Conservation (phyloP, 768 basidiomycete genomes). For the Dentipellis fragilis region DNA sequence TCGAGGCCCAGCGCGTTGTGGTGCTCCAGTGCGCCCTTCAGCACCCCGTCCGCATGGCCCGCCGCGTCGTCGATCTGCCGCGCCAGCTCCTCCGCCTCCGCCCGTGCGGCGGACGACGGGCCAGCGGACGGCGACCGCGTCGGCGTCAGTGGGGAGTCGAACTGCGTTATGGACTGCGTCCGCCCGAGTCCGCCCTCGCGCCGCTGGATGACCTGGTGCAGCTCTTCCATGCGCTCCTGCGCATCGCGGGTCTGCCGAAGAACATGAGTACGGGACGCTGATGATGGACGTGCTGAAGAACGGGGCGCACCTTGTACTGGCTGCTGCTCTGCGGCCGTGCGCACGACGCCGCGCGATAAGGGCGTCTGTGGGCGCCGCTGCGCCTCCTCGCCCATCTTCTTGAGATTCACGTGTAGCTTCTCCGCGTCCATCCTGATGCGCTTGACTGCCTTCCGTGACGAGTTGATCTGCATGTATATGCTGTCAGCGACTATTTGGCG, state of each 20-base stretch:
- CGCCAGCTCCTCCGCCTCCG: slow-evolving; percentile 24
- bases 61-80: slow-evolving; percentile 43
- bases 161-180: background rate
- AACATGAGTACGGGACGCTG: slow-evolving; percentile 19
- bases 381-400: slow-evolving; percentile 10
- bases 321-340: slow-evolving; percentile 33
- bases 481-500: background rate
- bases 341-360: slow-evolving; percentile 36
- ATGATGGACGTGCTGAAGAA: slow-evolving; percentile 23
- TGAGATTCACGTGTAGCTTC: slow-evolving; percentile 16
- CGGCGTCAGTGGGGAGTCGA: slow-evolving; percentile 11
- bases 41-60: slow-evolving; percentile 46
- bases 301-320: background rate
- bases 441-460: slow-evolving; percentile 61
- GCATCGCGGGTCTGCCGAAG: slow-evolving; percentile 56
- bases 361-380: slow-evolving; percentile 37
- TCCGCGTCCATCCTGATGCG: slow-evolving; percentile 66
- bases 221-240: slow-evolving; percentile 72
- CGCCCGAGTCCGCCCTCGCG: slow-evolving; percentile 40
- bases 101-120: slow-evolving; percentile 13
- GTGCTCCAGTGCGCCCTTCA: slow-evolving; percentile 38
- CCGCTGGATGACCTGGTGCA: slow-evolving; percentile 62
- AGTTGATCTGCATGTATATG: slow-evolving; percentile 44
- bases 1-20: slow-evolving; percentile 48
- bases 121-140: slow-evolving; percentile 20